Base-by-base conservation (phyloP, 257 asterid species). In the Linaria vulgaris region DNA sequence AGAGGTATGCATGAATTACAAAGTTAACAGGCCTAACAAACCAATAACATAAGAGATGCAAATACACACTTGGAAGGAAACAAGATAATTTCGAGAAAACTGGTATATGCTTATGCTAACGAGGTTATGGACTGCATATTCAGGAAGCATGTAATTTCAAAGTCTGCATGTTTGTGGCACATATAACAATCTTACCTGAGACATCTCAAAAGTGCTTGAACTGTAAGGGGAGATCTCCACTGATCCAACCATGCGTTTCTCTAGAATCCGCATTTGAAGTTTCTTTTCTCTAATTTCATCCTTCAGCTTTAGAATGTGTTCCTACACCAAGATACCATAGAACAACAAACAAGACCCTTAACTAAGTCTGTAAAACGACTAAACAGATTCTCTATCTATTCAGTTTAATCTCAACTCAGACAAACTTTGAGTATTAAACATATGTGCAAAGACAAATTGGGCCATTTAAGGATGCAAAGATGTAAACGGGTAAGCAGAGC, bases 221-320 rank as follows among this genome's bases (percentile, higher is more conserved):
- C 79, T 77, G 46, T 75, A 78, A 5, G 88, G 83, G 54, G 79
- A 68, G 52, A 69, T 74, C 81, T 85, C 88, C 65, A 78, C 88
- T 34, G 96, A 88, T 65, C 95, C 88, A 78, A 83, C 76, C 88
- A 88, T 82, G 22, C 90, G 95, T 62, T 85, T 91, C 79, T 88
- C 95, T 47, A 88, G 72, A 63, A 72, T 71, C 64, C 74, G 80
- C 76, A 88, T 88, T 63, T 85, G 96, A 34, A 41, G 72, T 68
- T 79, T 85, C 79, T 88, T 88, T 68, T 82, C 95, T 72, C 84
- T 74, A 55, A 88, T 80, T 73, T 83, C 95, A 74, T 82, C 79
- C 80, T 85, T 88, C 71, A 88, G 52, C 70, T 75, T 82, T 63
- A 55, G 82, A 65, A 88, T 71, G 57, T 76, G 79, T 64, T 82